Evolutionary conservation across 2,329 filamentous ascomycete species (phyloP).

Genomic region (Alternaria incomplexa): DNA sequence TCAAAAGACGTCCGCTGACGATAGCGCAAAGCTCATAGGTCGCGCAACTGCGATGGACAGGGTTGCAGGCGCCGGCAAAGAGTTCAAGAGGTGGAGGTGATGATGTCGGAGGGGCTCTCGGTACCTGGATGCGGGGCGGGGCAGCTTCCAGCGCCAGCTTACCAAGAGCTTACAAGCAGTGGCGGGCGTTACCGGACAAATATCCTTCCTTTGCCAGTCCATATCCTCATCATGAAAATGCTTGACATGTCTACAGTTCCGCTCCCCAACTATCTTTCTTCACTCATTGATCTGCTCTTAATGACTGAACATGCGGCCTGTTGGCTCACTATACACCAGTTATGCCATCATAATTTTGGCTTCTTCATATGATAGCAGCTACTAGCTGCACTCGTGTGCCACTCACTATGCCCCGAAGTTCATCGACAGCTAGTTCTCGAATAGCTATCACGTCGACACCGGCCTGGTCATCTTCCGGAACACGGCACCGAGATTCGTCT

Average conservation of each 20-base stretch:
- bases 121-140: slow-evolving; percentile 23
- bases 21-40: slow-evolving; percentile 12
- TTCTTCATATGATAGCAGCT: not conserved
- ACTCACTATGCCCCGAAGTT: not conserved
- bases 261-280: not conserved
- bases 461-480: not conserved
- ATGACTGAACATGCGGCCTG: not conserved
- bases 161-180: slow-evolving; percentile 18
- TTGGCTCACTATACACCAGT: not conserved
- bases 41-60: not conserved
- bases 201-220: not conserved
- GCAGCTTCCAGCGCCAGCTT: slow-evolving; percentile 10
- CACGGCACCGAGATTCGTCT: not conserved
- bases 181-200: not conserved
- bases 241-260: not conserved
- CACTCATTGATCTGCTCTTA: not conserved
- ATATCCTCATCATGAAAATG: not conserved
- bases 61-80: slow-evolving; percentile 8
- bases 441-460: not conserved
- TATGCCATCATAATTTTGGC: not conserved
- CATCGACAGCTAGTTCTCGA: not conserved
- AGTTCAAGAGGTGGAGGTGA: slow-evolving; percentile 12
- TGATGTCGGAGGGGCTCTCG: slow-evolving; percentile 18
- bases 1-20: slow-evolving; percentile 4
- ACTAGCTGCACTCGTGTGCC: not conserved